Conservation (phyloP, 2,329 filamentous ascomycete genomes). For the Paecilomyces variotii region DNA sequence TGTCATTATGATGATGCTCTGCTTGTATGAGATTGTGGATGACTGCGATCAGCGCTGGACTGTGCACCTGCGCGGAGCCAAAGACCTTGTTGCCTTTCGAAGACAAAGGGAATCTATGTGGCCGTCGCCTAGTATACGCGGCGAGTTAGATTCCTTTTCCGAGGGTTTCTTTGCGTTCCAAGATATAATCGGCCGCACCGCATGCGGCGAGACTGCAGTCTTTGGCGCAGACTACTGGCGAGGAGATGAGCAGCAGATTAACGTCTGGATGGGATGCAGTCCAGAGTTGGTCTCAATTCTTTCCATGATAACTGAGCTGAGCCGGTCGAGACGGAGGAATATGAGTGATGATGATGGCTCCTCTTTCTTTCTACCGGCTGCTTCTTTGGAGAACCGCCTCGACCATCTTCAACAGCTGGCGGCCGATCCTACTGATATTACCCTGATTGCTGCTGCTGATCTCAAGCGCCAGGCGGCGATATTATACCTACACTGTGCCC, state of each 20-base stretch:
- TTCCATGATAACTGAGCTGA: slow-evolving; percentile 42
- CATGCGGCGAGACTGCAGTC: slow-evolving; percentile 40
- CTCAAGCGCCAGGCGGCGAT: slow-evolving; percentile 38
- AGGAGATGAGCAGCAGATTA: slow-evolving; percentile 28
- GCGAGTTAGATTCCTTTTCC: slow-evolving; percentile 27
- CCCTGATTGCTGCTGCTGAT: slow-evolving; percentile 30
- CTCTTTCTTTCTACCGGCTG: slow-evolving; percentile 24
- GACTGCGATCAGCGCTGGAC: slow-evolving; percentile 41
- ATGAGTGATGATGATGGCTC: slow-evolving; percentile 14
- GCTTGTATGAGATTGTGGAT: slow-evolving; percentile 38
- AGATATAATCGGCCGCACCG: slow-evolving; percentile 45
- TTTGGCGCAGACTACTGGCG: slow-evolving; percentile 44
- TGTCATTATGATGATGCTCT: slow-evolving; percentile 40
- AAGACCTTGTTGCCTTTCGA: slow-evolving; percentile 38
- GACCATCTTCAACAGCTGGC: slow-evolving; percentile 4
- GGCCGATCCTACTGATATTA: not conserved
- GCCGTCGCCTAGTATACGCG: slow-evolving; percentile 1
- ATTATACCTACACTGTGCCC: slow-evolving; percentile 40
- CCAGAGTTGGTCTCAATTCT: slow-evolving; percentile 40
- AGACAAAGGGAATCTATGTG: slow-evolving; percentile 12
- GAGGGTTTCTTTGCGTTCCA: slow-evolving; percentile 46
- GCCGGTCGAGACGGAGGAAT: slow-evolving; percentile 24
- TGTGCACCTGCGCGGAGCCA: slow-evolving; percentile 41
- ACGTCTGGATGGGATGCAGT: slow-evolving; percentile 44
- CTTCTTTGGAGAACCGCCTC: slow-evolving; percentile 26